Evolutionary conservation across 306 rosid species (phyloP), one percentile per base, ranked within the genome.

Genomic region (Vigna reflexopilosa): DNA sequence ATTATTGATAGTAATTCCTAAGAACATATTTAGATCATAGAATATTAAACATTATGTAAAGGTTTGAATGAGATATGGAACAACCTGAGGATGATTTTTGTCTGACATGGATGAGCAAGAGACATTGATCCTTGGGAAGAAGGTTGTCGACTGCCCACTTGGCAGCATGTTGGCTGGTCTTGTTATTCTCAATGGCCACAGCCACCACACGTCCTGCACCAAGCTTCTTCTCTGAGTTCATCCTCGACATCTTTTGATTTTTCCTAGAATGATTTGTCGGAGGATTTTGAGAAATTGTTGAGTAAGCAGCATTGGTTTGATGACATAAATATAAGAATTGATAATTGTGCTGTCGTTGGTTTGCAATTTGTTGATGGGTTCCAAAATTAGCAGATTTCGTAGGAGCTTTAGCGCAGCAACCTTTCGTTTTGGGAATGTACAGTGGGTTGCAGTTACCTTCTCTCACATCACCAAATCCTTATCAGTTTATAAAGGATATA

Each of bases 61-160:
- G 15, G 14, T 44, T 44, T 30, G 34, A 30, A 30, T 30, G 34
- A 30, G 34, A 6, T 4, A 49, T 12, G 2, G 88, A 73, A 78
- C 32, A 73, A 78, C 38, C 5, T 10, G 88, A 67, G 77, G 80
- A 19, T 12, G 85, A 0, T 71, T 74, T 85, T 4, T 22, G 84
- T 34, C 78, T 92, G 65, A 89, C 89, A 76, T 94, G 97, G 52
- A 94, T 69, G 12, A 94, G 80, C 2, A 77, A 73, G 67, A 94
- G 82, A 52, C 72, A 32, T 82, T 94, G 93, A 47, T 92, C 97
- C 77, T 69, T 86, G 15, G 88, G 83, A 55, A 92, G 83, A 67
- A 94, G 90, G 82, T 86, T 89, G n/a, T 92, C 97, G 7, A 92
- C 81, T 0, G 97, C 82, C 97, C 97, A 94, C 63, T 90, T 94